Base-by-base conservation (phyloP, 1,139 yeast species). In the Lodderomyces theae region DNA sequence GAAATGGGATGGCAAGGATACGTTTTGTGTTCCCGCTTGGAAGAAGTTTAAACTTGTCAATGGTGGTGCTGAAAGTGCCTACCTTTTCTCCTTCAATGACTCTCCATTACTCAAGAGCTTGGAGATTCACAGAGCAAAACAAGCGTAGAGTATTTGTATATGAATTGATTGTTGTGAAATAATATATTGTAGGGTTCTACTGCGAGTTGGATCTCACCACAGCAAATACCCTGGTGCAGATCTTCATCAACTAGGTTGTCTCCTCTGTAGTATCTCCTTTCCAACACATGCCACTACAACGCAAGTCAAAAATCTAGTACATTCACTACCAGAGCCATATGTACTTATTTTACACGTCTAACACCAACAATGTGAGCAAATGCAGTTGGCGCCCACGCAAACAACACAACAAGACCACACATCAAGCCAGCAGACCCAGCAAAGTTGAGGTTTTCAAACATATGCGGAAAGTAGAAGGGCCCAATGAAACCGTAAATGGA, bases 401-500 rank as follows among this genome's bases (percentile, higher is more conserved):
- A 47, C 21, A 48, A 24, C 3, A 39, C 23, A 5, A 45, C 48
- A 23, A 47, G 38, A 9, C 48, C 51, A 38, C 44, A 40, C 50
- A 49, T 48, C n/a, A 49, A 38, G 5, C 51, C 53, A 15, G 53
- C 48, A 9, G 51, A 48, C 11, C 44, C 46, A 5, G 45, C 48
- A 34, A 46, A 44, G 12, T 44, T 39, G 36, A 54, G 40, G 35
- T 49, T 54, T 13, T 35, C 46, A 41, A 54, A 53, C 62, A 57
- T 57, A 2, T 48, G 39, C 3, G 61, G 60, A 43, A 56, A 57
- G 38, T 57, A 57, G 39, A 57, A 57, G 8, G 61, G 61, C n/a
- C 60, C 60, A 22, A 54, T 42, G 31, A 58, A 57, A 15, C 55
- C 60, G 34, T 44, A 51, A 5, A 46, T 38, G 23, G 51, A 51